phyloP scores from a whole-genome alignment of 2,329 filamentous ascomycete species.

The Dothideomycetes sp. region DNA sequence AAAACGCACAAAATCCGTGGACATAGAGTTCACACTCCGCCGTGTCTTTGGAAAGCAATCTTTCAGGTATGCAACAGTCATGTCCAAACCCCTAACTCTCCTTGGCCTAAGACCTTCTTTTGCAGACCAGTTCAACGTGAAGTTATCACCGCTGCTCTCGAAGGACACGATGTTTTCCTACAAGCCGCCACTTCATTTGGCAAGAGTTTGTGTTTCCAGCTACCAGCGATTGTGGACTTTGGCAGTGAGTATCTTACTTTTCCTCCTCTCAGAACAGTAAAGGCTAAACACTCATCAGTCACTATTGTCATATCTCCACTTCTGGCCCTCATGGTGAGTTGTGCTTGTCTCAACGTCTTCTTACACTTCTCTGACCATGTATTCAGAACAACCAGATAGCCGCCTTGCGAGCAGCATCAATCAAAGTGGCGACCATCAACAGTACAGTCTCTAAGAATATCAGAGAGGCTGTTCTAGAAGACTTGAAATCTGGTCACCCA shows the following conservation, averaged over 20 bases:
- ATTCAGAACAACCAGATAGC: conserved; percentile 80
- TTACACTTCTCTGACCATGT: conserved; percentile 1
- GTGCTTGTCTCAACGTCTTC: too few species aligned
- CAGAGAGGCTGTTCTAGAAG: conserved; percentile 59
- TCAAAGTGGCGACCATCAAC: conserved; percentile 78
- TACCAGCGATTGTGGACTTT: conserved; percentile 52
- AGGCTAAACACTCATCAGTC: conserved; percentile 42
- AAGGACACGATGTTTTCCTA: conserved; percentile 82
- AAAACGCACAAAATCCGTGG: conserved; percentile 6
- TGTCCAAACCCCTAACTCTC: neutral
- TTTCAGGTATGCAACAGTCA: conserved; percentile 18
- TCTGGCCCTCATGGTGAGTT: conserved; percentile 61
- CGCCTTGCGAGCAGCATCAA: conserved; percentile 59
- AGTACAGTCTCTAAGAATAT: conserved; percentile 61
- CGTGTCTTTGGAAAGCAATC: conserved; percentile 22
- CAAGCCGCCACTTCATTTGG: conserved; percentile 78
- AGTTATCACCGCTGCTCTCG: conserved; percentile 70
- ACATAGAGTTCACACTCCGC: conserved; percentile 26
- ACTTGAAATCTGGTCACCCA: conserved; percentile 81
- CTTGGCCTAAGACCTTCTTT: neutral
- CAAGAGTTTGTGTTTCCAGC: conserved; percentile 32
- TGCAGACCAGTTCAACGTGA: conserved; percentile 71
- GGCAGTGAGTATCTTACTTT: conserved; percentile 52
- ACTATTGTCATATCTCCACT: conserved; percentile 86
- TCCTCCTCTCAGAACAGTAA: conserved; percentile 28